Conservation (phyloP, 148 eudicot genomes). For the Fagopyrum tataricum region DNA sequence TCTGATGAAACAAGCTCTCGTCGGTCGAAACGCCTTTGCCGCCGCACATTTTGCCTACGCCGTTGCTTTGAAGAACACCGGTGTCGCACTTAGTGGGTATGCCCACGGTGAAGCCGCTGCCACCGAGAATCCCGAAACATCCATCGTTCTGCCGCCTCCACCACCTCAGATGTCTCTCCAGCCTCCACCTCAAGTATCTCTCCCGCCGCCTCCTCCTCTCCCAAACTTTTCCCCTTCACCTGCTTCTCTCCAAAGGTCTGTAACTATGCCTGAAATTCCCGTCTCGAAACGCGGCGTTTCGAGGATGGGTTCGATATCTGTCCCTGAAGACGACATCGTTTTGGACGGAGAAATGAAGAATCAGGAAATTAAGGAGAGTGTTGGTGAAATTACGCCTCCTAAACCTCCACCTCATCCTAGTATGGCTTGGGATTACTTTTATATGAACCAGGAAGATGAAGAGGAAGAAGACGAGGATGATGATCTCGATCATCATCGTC, state of each 20-base stretch:
- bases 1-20: constrained; percentile 82
- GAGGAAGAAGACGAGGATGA: constrained; percentile 19
- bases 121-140: constrained; percentile 7
- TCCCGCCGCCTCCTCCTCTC: constrained; percentile 81
- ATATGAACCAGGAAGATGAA: constrained; percentile 39
- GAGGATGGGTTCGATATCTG: constrained; percentile 51
- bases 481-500: background rate
- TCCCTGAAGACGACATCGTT: constrained; percentile 27
- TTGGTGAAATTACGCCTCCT: constrained; percentile 16
- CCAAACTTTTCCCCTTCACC: constrained; percentile 53
- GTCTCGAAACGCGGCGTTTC: constrained; percentile 31
- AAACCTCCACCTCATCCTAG: constrained; percentile 30
- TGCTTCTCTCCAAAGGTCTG: constrained; percentile 58
- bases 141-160: constrained; percentile 34
- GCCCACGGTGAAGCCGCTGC: constrained; percentile 66
- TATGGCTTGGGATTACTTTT: constrained; percentile 88
- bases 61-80: constrained; percentile 56
- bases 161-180: constrained; percentile 32
- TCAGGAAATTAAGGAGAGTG: constrained; percentile 16
- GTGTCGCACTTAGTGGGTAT: constrained; percentile 74
- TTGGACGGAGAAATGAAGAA: constrained; percentile 19
- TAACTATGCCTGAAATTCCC: constrained; percentile 74
- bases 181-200: constrained; percentile 20
- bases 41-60: constrained; percentile 71
- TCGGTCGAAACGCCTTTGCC: constrained; percentile 62